Conservation (phyloP, 768 basidiomycete species). For the Leccinum disarticulatum region DNA sequence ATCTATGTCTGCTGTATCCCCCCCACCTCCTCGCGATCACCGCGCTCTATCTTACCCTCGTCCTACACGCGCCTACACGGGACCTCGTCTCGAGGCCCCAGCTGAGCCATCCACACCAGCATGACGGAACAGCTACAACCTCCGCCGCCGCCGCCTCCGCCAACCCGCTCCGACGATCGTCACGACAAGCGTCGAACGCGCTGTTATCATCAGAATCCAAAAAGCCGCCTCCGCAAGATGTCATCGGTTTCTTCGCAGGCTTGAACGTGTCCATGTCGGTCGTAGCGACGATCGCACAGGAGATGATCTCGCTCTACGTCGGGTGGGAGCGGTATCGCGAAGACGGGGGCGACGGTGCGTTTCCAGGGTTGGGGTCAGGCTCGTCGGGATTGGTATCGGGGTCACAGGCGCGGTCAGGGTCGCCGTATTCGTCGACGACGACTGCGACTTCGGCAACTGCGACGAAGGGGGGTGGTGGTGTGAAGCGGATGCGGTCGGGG, state of each 20-base stretch:
- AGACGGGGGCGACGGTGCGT: conserved; percentile 41
- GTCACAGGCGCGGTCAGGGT: conserved; percentile 13
- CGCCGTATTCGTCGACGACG: conserved; percentile 20
- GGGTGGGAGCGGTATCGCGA: conserved; percentile 87
- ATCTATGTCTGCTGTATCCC: conserved; percentile 90
- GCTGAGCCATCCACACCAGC: conserved; percentile 8
- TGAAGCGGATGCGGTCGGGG: conserved; percentile 25
- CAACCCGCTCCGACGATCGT: conserved; percentile 53
- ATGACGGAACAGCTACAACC: not conserved
- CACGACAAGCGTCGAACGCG: conserved; percentile 44
- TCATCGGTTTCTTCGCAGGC: conserved; percentile 78
- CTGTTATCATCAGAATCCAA: conserved; percentile 22
- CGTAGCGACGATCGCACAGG: conserved; percentile 83
- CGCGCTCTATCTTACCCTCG: conserved; percentile 84
- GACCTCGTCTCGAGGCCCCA: conserved; percentile 41
- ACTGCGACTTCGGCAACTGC: not conserved
- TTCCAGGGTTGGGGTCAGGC: not conserved
- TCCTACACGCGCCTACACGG: conserved; percentile 63
- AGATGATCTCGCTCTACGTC: conserved; percentile 87
- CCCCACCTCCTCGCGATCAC: conserved; percentile 94
- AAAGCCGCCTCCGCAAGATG: conserved; percentile 51
- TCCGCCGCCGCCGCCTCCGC: not conserved
- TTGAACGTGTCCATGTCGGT: conserved; percentile 84
- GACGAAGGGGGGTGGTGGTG: conserved; percentile 18
- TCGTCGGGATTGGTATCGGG: not conserved